These are phyloP conservation scores for Phytopythium mirpurense DNA, from an alignment of 352 stramenopile genomes.

Conservation along the genomic window DNA sequence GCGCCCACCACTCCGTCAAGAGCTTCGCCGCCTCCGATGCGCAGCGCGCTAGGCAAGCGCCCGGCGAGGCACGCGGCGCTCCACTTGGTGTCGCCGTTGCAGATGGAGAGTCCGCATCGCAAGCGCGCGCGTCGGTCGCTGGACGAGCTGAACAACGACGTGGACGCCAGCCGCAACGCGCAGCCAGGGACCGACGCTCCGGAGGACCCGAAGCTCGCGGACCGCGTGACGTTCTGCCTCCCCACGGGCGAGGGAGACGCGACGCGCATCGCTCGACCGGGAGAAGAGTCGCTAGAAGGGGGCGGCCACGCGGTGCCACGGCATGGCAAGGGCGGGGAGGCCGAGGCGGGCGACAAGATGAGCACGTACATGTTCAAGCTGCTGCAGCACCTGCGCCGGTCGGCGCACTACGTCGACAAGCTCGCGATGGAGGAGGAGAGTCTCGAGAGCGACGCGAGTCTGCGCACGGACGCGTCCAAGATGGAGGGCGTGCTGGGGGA, in stretches of 20 bases:
- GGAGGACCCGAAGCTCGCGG: slow-evolving; percentile 32
- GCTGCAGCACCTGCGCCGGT: slow-evolving; percentile 55
- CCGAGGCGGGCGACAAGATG: slow-evolving; percentile 44
- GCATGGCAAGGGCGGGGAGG: slow-evolving; percentile 11
- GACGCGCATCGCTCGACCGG: slow-evolving; percentile 39
- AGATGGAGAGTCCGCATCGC: slow-evolving; percentile 25
- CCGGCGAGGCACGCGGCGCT: slow-evolving; percentile 6
- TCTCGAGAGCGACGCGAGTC: slow-evolving; percentile 36
- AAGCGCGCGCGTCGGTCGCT: slow-evolving; percentile 48
- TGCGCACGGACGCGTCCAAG: slow-evolving; percentile 22
- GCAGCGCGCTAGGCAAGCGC: slow-evolving; percentile 28
- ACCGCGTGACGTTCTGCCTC: slow-evolving; percentile 54
- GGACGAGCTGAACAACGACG: slow-evolving; percentile 23
- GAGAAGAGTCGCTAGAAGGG: slow-evolving; percentile 45
- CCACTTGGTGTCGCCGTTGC: slow-evolving; percentile 14
- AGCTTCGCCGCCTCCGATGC: slow-evolving; percentile 25
- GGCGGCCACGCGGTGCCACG: neutral
- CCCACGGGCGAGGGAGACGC: slow-evolving; percentile 23
- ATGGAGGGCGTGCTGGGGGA: slow-evolving; percentile 27
- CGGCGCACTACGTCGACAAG: slow-evolving; percentile 58
- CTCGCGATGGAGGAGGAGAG: slow-evolving; percentile 44
- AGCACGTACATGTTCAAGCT: slow-evolving; percentile 46
- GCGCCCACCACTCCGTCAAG: slow-evolving; percentile 11
- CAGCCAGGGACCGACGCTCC: slow-evolving; percentile 10
- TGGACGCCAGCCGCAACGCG: slow-evolving; percentile 11